Percentiles rank a stretch among this genome's conserved stretches.
Conservation (phyloP, 176 grass and related monocot genomes). For the Avena sativa region DNA sequence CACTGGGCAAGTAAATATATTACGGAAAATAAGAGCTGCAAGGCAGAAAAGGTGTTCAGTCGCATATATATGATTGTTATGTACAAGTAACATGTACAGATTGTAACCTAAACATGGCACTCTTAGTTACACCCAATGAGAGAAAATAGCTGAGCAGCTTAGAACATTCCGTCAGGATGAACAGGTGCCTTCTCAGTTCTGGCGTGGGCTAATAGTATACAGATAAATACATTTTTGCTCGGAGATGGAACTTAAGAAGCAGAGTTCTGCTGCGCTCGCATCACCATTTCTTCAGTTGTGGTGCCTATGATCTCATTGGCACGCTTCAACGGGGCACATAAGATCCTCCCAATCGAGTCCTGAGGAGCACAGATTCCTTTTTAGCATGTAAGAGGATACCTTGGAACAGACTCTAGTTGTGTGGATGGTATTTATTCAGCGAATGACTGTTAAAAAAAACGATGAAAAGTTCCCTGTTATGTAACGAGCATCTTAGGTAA, state of each 20-base stretch:
- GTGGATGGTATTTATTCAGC: neutral
- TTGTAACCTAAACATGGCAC: neutral
- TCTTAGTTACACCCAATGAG: neutral
- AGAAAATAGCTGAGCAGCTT: neutral
- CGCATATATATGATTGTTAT: slow-evolving; percentile 29
- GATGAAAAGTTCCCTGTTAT: neutral
- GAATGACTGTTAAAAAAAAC: neutral
- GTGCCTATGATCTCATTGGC: slow-evolving; percentile 91
- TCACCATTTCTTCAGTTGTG: slow-evolving; percentile 88
- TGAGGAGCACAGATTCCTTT: slow-evolving; percentile 35
- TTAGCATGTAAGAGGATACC: slow-evolving; percentile 25
- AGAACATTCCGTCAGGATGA: neutral
- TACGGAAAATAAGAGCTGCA: too few relatives aligned
- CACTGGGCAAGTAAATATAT: too few relatives aligned
- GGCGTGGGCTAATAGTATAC: neutral
- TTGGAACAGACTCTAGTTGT: slow-evolving; percentile 4
- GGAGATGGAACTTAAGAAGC: slow-evolving; percentile 26
- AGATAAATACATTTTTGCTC: neutral
- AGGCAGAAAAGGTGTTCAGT: neutral
- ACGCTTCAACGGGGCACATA: slow-evolving; percentile 56
- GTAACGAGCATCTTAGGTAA: neutral
- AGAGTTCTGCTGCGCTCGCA: slow-evolving; percentile 53
- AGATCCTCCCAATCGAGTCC: slow-evolving; percentile 67
- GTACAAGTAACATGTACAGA: slow-evolving; percentile 31
- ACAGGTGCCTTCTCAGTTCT: neutral